These are phyloP conservation scores for Lachancea sp. DNA, from an alignment of 805 yeast species.

Conservation along the genomic window DNA sequence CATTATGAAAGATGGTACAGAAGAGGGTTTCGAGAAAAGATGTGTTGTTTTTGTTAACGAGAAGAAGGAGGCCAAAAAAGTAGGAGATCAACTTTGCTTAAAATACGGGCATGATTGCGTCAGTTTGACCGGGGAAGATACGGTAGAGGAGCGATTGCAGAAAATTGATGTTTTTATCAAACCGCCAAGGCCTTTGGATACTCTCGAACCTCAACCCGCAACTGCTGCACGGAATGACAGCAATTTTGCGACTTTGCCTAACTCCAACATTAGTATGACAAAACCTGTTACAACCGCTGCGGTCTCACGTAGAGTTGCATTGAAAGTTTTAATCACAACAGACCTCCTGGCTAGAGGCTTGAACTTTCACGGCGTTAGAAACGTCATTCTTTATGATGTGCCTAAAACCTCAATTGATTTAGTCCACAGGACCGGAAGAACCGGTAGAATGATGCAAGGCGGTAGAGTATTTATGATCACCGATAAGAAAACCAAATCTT, in stretches of 20 bases:
- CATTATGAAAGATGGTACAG: constrained; percentile 77
- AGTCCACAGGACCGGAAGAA: constrained; percentile 88
- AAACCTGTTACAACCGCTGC: constrained; percentile 23
- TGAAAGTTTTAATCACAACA: constrained; percentile 77
- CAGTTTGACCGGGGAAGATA: constrained; percentile 62
- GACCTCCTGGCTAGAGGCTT: constrained; percentile 88
- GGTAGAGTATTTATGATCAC: constrained; percentile 84
- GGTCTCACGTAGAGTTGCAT: constrained; percentile 21
- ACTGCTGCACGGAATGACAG: background rate
- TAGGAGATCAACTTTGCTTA: constrained; percentile 47
- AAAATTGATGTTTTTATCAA: constrained; percentile 58
- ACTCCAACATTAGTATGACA: constrained; percentile 10
- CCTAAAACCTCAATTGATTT: constrained; percentile 82
- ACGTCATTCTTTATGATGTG: constrained; percentile 76
- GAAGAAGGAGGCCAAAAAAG: constrained; percentile 52
- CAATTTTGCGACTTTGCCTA: constrained; percentile 1
- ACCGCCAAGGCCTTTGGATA: constrained; percentile 45
- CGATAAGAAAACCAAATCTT: constrained; percentile 59
- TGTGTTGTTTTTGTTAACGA: constrained; percentile 80
- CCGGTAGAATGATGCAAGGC: constrained; percentile 83
- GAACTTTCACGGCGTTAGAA: constrained; percentile 74
- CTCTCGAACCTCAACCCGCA: constrained; percentile 9
- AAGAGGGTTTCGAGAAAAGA: constrained; percentile 66
- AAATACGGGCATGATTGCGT: constrained; percentile 52
- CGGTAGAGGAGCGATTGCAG: constrained; percentile 50